Percentiles rank a stretch among this genome's conserved stretches.
phyloP scores from a whole-genome alignment of 2,329 filamentous ascomycete genomes.

The Golovinomyces cichoracearum region DNA sequence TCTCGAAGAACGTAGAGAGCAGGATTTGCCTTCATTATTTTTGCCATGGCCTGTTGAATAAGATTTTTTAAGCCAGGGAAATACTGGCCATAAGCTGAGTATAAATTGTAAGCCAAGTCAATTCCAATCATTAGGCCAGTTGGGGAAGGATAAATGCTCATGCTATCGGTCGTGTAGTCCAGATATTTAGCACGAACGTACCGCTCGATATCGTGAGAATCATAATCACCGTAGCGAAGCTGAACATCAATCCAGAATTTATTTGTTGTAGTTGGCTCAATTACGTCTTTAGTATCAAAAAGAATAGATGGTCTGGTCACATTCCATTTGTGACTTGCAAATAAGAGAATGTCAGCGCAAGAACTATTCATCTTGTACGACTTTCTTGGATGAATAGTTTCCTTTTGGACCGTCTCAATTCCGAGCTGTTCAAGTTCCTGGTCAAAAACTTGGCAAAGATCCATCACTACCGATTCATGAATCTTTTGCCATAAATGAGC shows the following conservation, averaged over 20 bases:
- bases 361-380: constrained; percentile 99
- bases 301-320: constrained; percentile 79
- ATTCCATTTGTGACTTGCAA: constrained; percentile 97
- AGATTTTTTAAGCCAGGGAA: constrained; percentile 93
- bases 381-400: constrained; percentile 96
- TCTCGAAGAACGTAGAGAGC: constrained; percentile 88
- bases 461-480: constrained; percentile 96
- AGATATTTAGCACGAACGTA: constrained; percentile 96
- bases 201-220: constrained; percentile 94
- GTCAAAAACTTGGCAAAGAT: constrained; percentile 93
- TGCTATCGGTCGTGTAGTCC: constrained; percentile 94
- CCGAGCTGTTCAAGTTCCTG: constrained; percentile 87
- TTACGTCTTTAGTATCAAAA: constrained; percentile 88
- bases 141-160: constrained; percentile 93
- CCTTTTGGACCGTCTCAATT: constrained; percentile 94
- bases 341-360: constrained; percentile 86
- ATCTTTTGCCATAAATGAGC: constrained; percentile 99
- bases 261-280: constrained; percentile 82
- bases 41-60: constrained; percentile 94
- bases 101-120: constrained; percentile 91
- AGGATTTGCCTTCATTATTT: constrained; percentile 98
- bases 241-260: constrained; percentile 99
- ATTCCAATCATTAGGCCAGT: constrained; percentile 96
- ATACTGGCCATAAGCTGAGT: constrained; percentile 94
- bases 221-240: constrained; percentile 88